Percentiles rank a stretch among this genome's conserved stretches.
phyloP scores from a whole-genome alignment of 1,139 yeast genomes.

The Lodderomyces metapsilosis region DNA sequence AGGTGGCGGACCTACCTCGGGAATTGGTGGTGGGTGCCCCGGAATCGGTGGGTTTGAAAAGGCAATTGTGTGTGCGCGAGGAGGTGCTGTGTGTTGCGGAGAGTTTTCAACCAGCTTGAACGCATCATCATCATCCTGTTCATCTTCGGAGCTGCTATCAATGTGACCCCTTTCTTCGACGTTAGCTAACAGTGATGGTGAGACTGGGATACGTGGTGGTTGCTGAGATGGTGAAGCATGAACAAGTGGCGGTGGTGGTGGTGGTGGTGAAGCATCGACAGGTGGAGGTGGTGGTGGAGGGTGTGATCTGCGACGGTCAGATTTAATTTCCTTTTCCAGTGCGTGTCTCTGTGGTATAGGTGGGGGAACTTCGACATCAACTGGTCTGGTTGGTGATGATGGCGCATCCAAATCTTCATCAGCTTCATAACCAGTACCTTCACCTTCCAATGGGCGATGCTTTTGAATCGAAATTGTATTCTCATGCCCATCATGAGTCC shows the following conservation, averaged over 20 bases:
- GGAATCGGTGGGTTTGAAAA: slow-evolving; percentile 1
- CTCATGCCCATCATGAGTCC: slow-evolving; percentile 18
- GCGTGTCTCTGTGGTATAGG: slow-evolving; percentile 11
- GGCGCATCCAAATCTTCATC: slow-evolving; percentile 44
- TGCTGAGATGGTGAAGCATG: slow-evolving; percentile 8
- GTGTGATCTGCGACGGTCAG: neutral
- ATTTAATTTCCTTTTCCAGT: neutral
- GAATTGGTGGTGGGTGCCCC: slow-evolving; percentile 16
- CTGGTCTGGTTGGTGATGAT: neutral
- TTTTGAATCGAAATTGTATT: slow-evolving; percentile 13
- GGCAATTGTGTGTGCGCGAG: slow-evolving; percentile 14
- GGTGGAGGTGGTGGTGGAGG: slow-evolving; percentile 10
- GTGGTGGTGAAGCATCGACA: too few species aligned
- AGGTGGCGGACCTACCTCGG: slow-evolving; percentile 13
- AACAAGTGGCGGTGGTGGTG: too few species aligned
- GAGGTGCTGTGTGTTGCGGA: slow-evolving; percentile 8
- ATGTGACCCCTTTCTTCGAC: neutral
- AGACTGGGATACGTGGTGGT: neutral
- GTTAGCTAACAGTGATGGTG: neutral
- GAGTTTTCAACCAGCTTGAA: slow-evolving; percentile 3
- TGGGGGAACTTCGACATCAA: too few species aligned
- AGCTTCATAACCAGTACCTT: slow-evolving; percentile 45
- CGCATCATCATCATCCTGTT: neutral
- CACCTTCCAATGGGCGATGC: slow-evolving; percentile 23
- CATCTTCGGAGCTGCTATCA: neutral